Evolutionary conservation across 768 basidiomycete species (phyloP).

Genomic region (Postia placenta): DNA sequence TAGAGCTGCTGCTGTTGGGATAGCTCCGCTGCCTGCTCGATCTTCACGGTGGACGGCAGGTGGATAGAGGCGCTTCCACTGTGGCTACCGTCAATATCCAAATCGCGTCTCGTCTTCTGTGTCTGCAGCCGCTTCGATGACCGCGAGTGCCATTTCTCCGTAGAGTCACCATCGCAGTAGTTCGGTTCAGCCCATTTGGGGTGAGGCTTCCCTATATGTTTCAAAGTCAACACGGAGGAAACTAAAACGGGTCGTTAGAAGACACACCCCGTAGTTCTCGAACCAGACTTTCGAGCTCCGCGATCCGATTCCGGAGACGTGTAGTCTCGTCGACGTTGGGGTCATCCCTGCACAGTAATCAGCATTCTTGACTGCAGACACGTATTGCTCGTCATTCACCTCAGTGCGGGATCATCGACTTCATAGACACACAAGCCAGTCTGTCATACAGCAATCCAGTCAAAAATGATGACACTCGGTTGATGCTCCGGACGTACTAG

Average conservation of each 20-base stretch:
- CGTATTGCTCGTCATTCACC: conserved; percentile 35
- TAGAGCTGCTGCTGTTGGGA: conserved; percentile 44
- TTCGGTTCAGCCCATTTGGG: conserved; percentile 79
- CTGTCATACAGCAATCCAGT: conserved; percentile 29
- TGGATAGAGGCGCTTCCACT: conserved; percentile 10
- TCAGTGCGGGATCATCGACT: conserved; percentile 80
- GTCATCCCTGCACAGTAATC: conserved; percentile 55
- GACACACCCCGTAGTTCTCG: conserved; percentile 83
- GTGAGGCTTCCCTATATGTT: conserved; percentile 78
- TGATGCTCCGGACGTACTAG: conserved; percentile 48
- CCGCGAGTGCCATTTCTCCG: conserved; percentile 83
- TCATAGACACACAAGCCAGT: conserved; percentile 95
- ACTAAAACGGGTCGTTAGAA: no score
- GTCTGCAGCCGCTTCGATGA: conserved; percentile 55
- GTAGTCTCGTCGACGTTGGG: conserved; percentile 85
- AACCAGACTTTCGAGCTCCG: conserved; percentile 89
- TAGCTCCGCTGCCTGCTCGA: conserved; percentile 50
- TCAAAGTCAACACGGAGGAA: no score
- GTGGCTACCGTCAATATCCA: conserved; percentile 14
- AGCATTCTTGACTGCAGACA: neutral
- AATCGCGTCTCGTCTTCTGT: conserved; percentile 19
- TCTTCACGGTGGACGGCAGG: conserved; percentile 30
- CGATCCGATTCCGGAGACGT: conserved; percentile 79
- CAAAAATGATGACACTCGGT: neutral
- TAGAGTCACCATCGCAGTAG: conserved; percentile 75